Base-by-base conservation (phyloP, 768 basidiomycete species). In the Scleroderma bovista region DNA sequence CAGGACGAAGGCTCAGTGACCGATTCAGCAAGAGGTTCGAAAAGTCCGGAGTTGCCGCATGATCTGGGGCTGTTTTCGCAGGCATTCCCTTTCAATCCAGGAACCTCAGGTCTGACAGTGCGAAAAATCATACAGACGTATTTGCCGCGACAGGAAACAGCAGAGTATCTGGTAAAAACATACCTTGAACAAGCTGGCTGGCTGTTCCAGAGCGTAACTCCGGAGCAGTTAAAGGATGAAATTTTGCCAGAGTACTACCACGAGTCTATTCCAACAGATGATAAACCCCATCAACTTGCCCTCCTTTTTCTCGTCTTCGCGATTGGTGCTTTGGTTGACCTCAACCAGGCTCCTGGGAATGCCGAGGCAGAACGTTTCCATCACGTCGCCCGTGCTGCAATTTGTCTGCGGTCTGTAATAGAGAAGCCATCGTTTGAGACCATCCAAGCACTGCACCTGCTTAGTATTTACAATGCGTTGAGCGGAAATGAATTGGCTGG, bases 401-500 rank as follows among this genome's bases (percentile, higher is more conserved):
- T 89, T n/a, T 74, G 77, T 40, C 67, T 86, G 12, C 83, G 84
- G 56, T 74, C 85, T 0, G 78, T 88, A 20, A 65, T 88, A 37
- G 86, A 86, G 66, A 83, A 84, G 55, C 86, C 86, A 10, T 79
- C 80, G 0, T 63, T 85, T 39, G 79, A 80, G 20, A 86, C 86
- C 20, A 81, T 88, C 26, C 87, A 88, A 65, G 69, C 78, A 7
- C 65, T 88, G 16, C 82, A 84, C 63, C 60, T 88, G 54, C 72
- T 83, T 68, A 83, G 84, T 58, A 76, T 84, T 9, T 87, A 84
- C 60, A 81, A 81, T 48, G 80, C 78, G 16, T 80, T 87, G 83
- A 81, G 77, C 54, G 82, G 81, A 22, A 78, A 75, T 54, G 84
- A 83, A 60, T 58, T 78, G 15, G 56, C 65, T 3, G 72, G 69